Base-by-base conservation (phyloP, 2,329 filamentous ascomycete species). In the Dactylella cylindrospora region DNA sequence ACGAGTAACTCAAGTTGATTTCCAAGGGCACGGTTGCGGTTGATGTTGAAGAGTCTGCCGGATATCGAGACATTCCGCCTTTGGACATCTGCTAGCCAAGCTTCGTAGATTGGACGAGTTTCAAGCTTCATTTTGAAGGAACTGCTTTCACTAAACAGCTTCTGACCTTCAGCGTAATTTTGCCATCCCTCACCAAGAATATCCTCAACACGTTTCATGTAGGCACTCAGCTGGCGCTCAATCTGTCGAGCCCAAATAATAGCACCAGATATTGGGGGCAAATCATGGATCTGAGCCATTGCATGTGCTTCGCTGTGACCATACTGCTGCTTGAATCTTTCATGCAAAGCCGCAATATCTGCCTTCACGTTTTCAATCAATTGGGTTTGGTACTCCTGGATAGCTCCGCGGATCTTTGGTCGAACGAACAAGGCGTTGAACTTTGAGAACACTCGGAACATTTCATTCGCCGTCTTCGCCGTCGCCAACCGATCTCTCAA, bases 391-490 rank as follows among this genome's bases (percentile, higher is more conserved):
- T 98, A 98, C 75, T 98, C 91, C 35, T 90, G 88, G 70, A 98
- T 98, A 51, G 93, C 94, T 67, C 94, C 90, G 67, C 93, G 85
- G 75, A 99, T 97, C 79, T 98, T 98, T n/a, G 93, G 93, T 60
- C 93, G 84, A 53, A 99, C 91, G 68, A 99, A 95, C 23, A 99
- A 84, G 1, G 93, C 93, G 72, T 99, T 99, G 80, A 99, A 99
- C 72, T 97, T 97, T 47, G 93, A 97, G 73, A 98, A 98, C 64
- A 99, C 93, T 50, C 94, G 87, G 73, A 99, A 99, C 93, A 98
- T 99, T 74, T 98, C 94, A 71, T 95, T 97, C 32, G 93, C 93
- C 65, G 90, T 95, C 78, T 95, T 96, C 9, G 93, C 91, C 5
- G 90, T 95, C 10, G 90, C 93, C 52, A 98, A 80, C 57, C 93